A percentile compares a stretch with the other conserved stretches of the same genome.
phyloP scores from a whole-genome alignment of 306 rosid genomes.

The Pyrus communis region DNA sequence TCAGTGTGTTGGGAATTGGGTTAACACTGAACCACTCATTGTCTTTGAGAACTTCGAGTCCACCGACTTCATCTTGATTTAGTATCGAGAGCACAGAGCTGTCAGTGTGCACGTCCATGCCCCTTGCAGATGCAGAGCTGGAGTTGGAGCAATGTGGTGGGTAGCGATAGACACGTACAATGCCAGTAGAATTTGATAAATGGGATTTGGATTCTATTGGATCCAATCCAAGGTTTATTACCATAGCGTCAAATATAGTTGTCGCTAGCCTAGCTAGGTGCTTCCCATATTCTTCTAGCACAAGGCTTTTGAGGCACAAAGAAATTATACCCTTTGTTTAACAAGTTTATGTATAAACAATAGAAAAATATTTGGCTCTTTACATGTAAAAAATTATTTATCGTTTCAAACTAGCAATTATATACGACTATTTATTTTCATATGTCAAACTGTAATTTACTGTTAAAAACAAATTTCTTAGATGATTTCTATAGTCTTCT shows the following conservation, averaged over 20 bases:
- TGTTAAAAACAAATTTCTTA: background rate
- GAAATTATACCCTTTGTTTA: background rate
- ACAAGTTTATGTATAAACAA: background rate
- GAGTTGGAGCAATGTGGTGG: slow-evolving; percentile 19
- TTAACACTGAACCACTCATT: slow-evolving; percentile 41
- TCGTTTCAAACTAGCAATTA: too few relatives aligned
- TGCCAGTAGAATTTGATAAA: slow-evolving; percentile 39
- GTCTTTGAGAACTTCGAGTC: slow-evolving; percentile 55
- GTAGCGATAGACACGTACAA: slow-evolving; percentile 56
- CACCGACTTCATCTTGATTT: slow-evolving; percentile 40
- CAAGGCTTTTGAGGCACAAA: slow-evolving; percentile 15
- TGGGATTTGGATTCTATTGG: slow-evolving; percentile 8
- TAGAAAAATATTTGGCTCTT: background rate
- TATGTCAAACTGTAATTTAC: background rate
- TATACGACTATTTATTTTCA: too few relatives aligned
- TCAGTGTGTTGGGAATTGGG: slow-evolving; percentile 41
- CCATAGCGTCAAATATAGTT: slow-evolving; percentile 38
- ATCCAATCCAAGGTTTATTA: slow-evolving; percentile 33
- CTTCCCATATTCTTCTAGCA: slow-evolving; percentile 45
- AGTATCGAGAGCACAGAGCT: slow-evolving; percentile 52
- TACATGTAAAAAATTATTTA: background rate
- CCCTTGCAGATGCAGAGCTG: slow-evolving; percentile 40
- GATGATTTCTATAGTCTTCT: background rate
- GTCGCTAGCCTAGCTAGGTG: slow-evolving; percentile 40
- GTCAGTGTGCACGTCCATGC: slow-evolving; percentile 61